Conservation (phyloP, 495 filamentous ascomycete species). For the Thozetella sp. region DNA sequence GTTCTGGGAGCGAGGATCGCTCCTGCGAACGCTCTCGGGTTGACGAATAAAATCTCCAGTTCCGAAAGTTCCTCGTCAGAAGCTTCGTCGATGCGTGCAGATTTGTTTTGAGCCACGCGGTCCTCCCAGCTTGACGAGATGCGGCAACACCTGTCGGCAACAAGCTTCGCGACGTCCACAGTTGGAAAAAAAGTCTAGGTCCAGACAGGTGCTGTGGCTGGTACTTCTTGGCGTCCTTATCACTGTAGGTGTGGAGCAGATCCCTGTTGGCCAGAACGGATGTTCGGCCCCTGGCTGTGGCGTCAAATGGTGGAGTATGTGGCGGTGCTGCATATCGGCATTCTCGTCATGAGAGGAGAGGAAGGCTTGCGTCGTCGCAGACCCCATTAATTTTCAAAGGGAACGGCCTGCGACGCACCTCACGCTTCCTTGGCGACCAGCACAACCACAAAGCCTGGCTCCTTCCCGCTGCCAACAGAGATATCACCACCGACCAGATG, state of each 20-base stretch:
- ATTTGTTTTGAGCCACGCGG: too few relatives aligned
- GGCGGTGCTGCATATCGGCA: background rate
- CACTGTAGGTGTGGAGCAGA: background rate
- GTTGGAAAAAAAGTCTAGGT: too few relatives aligned
- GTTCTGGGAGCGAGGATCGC: conserved; percentile 1
- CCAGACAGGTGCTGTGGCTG: too few relatives aligned
- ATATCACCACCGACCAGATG: background rate
- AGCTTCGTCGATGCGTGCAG: too few relatives aligned
- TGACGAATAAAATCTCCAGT: background rate
- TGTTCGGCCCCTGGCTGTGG: background rate
- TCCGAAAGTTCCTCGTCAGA: too few relatives aligned
- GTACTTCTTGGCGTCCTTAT: background rate
- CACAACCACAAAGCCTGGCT: too few relatives aligned
- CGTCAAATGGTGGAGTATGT: background rate
- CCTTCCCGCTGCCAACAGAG: conserved; percentile 3
- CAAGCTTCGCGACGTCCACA: background rate
- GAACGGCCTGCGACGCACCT: background rate
- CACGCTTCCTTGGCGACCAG: too few relatives aligned
- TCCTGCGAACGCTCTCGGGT: background rate
- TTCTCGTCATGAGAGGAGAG: background rate
- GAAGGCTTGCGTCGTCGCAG: background rate
- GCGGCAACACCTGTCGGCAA: too few relatives aligned
- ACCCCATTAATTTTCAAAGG: background rate
- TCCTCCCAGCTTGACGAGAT: too few relatives aligned
- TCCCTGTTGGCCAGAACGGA: background rate